Conservation (phyloP, 208 protist species). For the Trypanosoma lewisi region DNA sequence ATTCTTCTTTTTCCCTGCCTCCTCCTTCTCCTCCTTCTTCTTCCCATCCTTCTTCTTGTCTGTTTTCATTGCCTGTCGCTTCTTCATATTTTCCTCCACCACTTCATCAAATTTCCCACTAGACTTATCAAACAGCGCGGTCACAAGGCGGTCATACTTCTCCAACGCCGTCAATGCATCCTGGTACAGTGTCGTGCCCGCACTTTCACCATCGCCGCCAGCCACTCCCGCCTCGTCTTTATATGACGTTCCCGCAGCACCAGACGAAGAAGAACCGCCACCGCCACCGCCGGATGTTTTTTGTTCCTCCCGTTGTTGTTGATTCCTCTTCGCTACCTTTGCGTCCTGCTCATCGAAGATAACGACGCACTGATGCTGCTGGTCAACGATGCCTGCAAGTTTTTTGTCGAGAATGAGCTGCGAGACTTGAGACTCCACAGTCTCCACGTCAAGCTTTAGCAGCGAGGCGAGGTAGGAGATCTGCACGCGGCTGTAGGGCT, state of each 20-base stretch:
- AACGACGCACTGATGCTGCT: constrained; percentile 90
- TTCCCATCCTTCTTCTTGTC: constrained; percentile 21
- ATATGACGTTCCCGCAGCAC: constrained; percentile 22
- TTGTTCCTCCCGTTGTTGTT: constrained; percentile 20
- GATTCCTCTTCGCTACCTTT: constrained; percentile 7
- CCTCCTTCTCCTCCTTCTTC: constrained; percentile 2
- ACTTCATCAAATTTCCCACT: constrained; percentile 82
- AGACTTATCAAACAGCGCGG: constrained; percentile 87
- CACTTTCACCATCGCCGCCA: background rate
- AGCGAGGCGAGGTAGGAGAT: constrained; percentile 93
- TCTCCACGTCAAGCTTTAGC: constrained; percentile 79
- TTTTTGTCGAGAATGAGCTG: constrained; percentile 99
- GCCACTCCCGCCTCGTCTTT: constrained; percentile 29
- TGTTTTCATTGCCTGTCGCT: constrained; percentile 32
- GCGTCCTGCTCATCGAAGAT: constrained; percentile 84
- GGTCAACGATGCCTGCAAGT: constrained; percentile 92
- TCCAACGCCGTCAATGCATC: constrained; percentile 69
- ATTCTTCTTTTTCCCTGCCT: constrained; percentile 19
- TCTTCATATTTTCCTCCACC: constrained; percentile 75
- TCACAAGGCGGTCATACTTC: constrained; percentile 76
- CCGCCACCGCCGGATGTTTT: constrained; percentile 26
- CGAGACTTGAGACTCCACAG: constrained; percentile 90
- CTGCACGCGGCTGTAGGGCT: constrained; percentile 96
- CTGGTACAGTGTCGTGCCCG: constrained; percentile 66
- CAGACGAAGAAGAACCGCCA: background rate